phyloP scores from a whole-genome alignment of 345 rosid species.

The Brassica carinata region DNA sequence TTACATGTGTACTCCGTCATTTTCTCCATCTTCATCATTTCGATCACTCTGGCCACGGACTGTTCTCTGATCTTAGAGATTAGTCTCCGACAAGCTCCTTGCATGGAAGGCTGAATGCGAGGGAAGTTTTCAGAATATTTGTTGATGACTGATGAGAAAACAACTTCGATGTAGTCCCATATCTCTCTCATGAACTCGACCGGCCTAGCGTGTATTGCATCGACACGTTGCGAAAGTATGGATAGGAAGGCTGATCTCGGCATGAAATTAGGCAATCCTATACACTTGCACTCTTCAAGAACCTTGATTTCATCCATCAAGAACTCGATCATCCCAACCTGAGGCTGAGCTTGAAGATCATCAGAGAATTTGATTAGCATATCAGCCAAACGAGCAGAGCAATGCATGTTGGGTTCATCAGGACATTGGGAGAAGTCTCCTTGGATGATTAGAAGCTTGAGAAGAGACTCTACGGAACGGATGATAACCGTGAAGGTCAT shows the following conservation, averaged over 20 bases:
- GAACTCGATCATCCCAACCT: not conserved
- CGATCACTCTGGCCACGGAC: not conserved
- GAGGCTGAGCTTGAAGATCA: not conserved
- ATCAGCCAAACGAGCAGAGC: conserved; percentile 24
- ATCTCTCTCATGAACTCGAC: conserved; percentile 12
- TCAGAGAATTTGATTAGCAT: conserved; percentile 16
- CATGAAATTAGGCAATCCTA: not conserved
- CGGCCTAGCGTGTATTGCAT: not conserved
- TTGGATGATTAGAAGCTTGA: conserved; percentile 38
- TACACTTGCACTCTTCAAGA: conserved; percentile 21
- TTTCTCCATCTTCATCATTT: conserved; percentile 22
- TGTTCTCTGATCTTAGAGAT: conserved; percentile 7
- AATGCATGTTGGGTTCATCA: conserved; percentile 27
- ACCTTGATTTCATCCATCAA: conserved; percentile 25
- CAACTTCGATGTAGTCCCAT: conserved; percentile 27
- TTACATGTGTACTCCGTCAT: conserved; percentile 14
- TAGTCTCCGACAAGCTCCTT: not conserved
- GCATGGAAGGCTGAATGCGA: conserved; percentile 20
- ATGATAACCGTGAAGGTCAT: conserved; percentile 45
- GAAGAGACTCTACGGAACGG: conserved; percentile 44
- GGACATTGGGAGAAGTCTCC: conserved; percentile 50
- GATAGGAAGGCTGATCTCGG: not conserved
- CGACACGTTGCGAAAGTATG: not conserved
- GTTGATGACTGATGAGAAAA: not conserved
- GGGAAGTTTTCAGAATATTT: conserved; percentile 13